Evolutionary conservation across 345 rosid genomes (phyloP), one percentile per base, ranked within the genome.

Genomic region (Eucalyptus tenuipes): DNA sequence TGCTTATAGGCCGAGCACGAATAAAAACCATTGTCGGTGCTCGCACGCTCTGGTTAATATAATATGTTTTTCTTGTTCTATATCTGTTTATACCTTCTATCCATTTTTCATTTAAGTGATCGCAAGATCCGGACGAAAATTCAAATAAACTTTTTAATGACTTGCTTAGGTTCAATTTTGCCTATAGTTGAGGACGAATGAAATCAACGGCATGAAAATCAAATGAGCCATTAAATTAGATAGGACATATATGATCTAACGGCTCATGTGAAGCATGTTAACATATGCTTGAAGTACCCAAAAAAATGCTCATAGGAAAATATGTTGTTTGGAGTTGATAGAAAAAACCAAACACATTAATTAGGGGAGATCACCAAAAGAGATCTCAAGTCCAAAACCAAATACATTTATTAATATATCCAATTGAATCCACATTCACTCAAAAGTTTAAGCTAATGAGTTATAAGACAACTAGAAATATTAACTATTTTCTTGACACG

Each of bases 161-260:
- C 24, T 52, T 52, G 4, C 24, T 52, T 52, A 52, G 24, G 24
- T 52, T 52, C 1, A 10, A 52, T 7, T 52, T 52, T 52, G 57
- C 24, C 1, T 55, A 24, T 24, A 24, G n/a, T 57, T n/a, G 0
- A 25, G 14, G 29, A 57, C 1, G 3, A 0, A 57, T 25, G 0
- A 25, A 57, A 59, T 12, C 31, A 59, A 25, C 7, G 3, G 27
- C 66, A 29, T 27, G 68, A 27, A 27, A 59, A 37, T 20, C 27
- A 37, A 71, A 40, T 37, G 45, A 71, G 45, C 6, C 27, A 2
- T 20, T 71, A 71, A 24, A 37, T 71, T 12, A 0, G 44, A 7
- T 37, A 71, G 13, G 13, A 37, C 27, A 4, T 1, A 22, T 3
- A 6, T 40, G 2, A 71, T 71, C 4, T 68, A 68, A 17, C 1